Evolutionary conservation across 1,284 basidiomycete species (phyloP), one percentile per base, ranked within the genome.

Genomic region (Melampsora americana): DNA sequence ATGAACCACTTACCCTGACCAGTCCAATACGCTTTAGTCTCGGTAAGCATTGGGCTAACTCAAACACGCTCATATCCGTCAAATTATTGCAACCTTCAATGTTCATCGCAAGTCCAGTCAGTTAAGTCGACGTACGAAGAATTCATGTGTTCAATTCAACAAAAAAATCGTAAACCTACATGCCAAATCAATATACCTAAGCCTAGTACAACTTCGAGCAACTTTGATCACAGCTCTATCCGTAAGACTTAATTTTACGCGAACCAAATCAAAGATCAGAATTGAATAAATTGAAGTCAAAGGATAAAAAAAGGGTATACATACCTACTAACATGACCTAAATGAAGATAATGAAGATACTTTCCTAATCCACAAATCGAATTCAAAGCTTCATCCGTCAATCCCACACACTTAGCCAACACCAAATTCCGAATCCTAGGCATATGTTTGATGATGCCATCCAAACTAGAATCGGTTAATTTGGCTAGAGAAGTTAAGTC

Each of bases 171-270:
- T 28, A 35, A 23, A 77, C 61, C 83, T 78, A 94, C 95, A 95
- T 5, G 96, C 96, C 79, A 99, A 89, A 83, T 99, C 96, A 77
- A 99, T 90, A 82, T 99, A 99, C 79, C 96, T 87, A 76, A 99
- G 83, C n/a, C 96, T 87, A 0, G 92, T 95, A 83, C 96, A 99
- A 28, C 88, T 87, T 56, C 92, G 86, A 3, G 93, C 94, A 20
- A 99, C 85, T 11, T 88, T 87, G 69, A 89, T 90, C 50, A 99
- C 90, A 7, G 92, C 93, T 32, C 88, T 87, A 82, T 99, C 96
- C 2, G 95, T 96, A 79, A 99, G 93, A 80, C 89, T 90, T 78
- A 83, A 84, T 5, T 39, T 46, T 35, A 44, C 60, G 1, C n/a
- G 6, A 20, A 53, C 18, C 23, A 20, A 20, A 26, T 3, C 5